Evolutionary conservation across 1,284 basidiomycete species (phyloP), one percentile per base, ranked within the genome.

Genomic region (Cryptococcus deneoformans): DNA sequence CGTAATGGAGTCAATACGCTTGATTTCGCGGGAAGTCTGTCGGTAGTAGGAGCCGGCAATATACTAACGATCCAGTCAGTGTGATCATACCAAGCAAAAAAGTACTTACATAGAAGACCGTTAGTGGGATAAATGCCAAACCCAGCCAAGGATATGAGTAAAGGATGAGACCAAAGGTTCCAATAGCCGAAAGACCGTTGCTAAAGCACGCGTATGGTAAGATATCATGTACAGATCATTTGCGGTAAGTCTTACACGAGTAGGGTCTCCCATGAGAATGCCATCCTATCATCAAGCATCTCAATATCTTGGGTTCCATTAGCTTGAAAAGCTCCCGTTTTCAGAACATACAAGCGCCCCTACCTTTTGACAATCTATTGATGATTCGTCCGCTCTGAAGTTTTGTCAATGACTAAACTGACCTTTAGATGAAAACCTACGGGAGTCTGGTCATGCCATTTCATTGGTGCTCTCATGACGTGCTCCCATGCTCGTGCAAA

Each of bases 301-400:
- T 66, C 66, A 45, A 71, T 58, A 52, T 73, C 71, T 62, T 39
- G 5, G 29, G 3, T 29, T 29, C 29, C 29, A 1, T 4, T 7
- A 11, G 7, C 35, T n/a, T 14, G 20, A 46, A 34, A 1, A 46
- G 44, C 24, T 14, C 35, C 16, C 5, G 16, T 12, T 29, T 39
- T 42, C 3, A 16, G 24, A 10, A n/a, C 35, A 35, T 9, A 5
- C 8, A 16, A 47, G 37, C 24, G 24, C 6, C n/a, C 46, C 6
- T 11, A 62, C 60, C 60, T 51, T 67, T 87, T 0, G 85, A 86
- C 12, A 87, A 69, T 6, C 86, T 77, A 3, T 84, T 85, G 56
- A 86, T 76, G 57, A 88, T 85, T 38, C 86, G 78, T 7, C 86
- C 85, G 83, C 59, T 64, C 61, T 60, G 37, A 14, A 35, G 9